Evolutionary conservation across 768 basidiomycete species (phyloP).

Genomic region (Lactifluus echinatus): DNA sequence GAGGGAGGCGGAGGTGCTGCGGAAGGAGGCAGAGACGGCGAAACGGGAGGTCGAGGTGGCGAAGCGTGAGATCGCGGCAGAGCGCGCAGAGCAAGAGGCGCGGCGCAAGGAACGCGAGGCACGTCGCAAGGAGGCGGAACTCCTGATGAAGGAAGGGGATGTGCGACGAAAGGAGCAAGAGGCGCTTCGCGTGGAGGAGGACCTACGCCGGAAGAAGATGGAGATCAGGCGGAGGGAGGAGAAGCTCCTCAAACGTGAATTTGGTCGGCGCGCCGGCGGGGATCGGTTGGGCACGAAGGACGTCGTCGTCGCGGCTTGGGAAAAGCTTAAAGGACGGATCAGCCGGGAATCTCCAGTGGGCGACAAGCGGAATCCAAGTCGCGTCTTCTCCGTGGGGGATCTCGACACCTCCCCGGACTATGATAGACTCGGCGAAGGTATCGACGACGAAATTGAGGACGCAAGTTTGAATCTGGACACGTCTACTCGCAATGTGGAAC

Average conservation of each 20-base stretch:
- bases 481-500: not conserved
- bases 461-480: not conserved
- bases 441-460: not conserved
- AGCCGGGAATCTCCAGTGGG: not conserved
- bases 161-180: constrained; percentile 2
- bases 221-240: not conserved
- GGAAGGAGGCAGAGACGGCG: constrained; percentile 1
- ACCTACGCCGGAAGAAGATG: not conserved
- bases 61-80: constrained; percentile 1
- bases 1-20: constrained; percentile 7
- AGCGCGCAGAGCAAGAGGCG: constrained; percentile 6
- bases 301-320: constrained; percentile 2
- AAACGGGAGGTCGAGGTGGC: constrained; percentile 3
- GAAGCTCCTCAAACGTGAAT: not conserved
- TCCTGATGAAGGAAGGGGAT: not conserved
- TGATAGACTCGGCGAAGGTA: not conserved
- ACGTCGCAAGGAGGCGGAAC: constrained; percentile 7
- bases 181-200: constrained; percentile 4
- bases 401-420: not conserved
- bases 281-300: not conserved
- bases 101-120: constrained; percentile 2
- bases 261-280: not conserved
- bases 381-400: not conserved
- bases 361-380: not conserved
- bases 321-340: constrained; percentile 5